Base-by-base conservation (phyloP, 1,139 yeast genomes). In the Eremothecium sinecaudum region DNA sequence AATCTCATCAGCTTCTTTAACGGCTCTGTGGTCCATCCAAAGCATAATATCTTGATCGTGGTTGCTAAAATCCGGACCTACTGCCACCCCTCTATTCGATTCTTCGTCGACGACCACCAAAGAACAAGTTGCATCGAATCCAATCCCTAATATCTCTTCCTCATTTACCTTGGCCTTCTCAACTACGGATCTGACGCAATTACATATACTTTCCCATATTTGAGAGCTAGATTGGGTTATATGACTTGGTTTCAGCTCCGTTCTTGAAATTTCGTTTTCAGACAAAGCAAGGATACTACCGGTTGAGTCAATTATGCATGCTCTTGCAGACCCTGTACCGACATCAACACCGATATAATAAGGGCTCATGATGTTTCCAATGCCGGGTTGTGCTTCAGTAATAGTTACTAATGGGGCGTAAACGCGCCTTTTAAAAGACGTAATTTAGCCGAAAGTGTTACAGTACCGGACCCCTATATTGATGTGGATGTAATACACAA, bases 1-100 rank as follows among this genome's bases (percentile, higher is more conserved):
- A 58, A 90, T 86, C 36, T 66, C 70, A 42, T 73, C 64, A 14
- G 96, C 86, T 58, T 87, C 95, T n/a, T 67, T 66, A n/a, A 69
- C 76, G 1, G 98, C 96, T 45, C 98, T 72, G 60, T 90, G 98
- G 62, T 90, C 98, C 96, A 90, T 87, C 97, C 98, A 90, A 40
- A 90, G 63, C 35, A 90, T 76, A 50, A 90, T 79, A 59, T 90
- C 86, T 54, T 87, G 94, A 44, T 71, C 71, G 26, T 64, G 48
- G 50, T 83, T 77, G 25, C 62, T 46, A 56, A 83, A 90, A 53
- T 87, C 83, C 1, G 98, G 98, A 10, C 98, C 98, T 11, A 87
- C 97, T 1, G 80, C 84, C 29, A 82, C 71, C 3, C 94, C 94
- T 31, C 65, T 58, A 50, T 81, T 86, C 25, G 70, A 64, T 14